These are phyloP conservation scores for Lentinula detonsa DNA, from an alignment of 768 basidiomycete species.

Conservation along the genomic window DNA sequence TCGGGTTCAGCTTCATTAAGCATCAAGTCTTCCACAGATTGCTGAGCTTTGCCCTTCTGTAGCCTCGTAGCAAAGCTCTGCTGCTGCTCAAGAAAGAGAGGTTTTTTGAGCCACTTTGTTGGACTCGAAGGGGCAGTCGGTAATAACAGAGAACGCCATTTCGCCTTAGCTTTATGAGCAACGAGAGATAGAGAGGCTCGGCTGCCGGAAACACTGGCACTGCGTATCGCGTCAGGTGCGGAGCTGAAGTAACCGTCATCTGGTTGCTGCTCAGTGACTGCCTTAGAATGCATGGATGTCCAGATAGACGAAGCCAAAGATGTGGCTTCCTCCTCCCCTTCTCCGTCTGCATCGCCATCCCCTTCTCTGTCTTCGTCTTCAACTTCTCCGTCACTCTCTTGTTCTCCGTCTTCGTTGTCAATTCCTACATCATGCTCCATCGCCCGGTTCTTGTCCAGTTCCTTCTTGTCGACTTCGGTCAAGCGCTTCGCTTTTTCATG, in stretches of 20 bases:
- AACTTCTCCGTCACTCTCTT: conserved; percentile 28
- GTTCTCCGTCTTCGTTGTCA: conserved; percentile 22
- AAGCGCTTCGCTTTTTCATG: conserved; percentile 24
- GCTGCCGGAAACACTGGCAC: conserved; percentile 21
- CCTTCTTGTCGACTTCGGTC: conserved; percentile 35
- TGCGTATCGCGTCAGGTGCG: conserved; percentile 19
- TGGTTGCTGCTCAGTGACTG: conserved; percentile 28
- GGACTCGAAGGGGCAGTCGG: conserved; percentile 26
- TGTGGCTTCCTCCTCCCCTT: conserved; percentile 35
- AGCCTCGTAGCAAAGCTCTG: not conserved
- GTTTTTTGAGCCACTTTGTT: conserved; percentile 23
- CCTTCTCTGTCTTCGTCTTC: conserved; percentile 27
- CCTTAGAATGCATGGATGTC: conserved; percentile 38
- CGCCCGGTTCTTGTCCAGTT: conserved; percentile 20
- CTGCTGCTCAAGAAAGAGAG: conserved; percentile 5
- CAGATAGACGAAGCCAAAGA: conserved; percentile 51
- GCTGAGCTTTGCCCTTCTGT: not conserved
- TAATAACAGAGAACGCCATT: conserved; percentile 45
- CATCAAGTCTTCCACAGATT: conserved; percentile 7
- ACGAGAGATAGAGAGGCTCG: conserved; percentile 32
- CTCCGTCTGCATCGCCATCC: conserved; percentile 29
- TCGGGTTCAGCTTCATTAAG: not conserved
- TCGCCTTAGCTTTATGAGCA: conserved; percentile 51
- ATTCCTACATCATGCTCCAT: not conserved
- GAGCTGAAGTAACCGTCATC: conserved; percentile 35